Conservation (phyloP, 331 rosid genomes). For the Malus hybrid region DNA sequence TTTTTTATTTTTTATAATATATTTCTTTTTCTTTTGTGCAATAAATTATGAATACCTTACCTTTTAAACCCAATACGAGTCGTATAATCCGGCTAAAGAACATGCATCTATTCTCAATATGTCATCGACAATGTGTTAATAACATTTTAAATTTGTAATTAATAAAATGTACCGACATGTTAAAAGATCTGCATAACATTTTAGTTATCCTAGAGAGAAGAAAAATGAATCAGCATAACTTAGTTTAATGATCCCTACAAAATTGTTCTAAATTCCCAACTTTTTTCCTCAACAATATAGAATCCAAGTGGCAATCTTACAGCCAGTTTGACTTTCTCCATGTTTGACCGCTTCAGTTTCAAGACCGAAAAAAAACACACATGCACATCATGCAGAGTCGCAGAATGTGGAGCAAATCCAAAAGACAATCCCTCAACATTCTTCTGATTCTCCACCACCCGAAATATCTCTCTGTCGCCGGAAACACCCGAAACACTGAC, state of each 20-base stretch:
- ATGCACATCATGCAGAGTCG: background rate
- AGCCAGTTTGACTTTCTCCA: background rate
- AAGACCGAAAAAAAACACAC: background rate
- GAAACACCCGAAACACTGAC: background rate
- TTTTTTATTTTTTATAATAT: no score
- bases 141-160: no score
- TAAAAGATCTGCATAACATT: no score
- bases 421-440: background rate
- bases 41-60: background rate
- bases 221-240: background rate
- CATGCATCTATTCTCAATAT: no score
- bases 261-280: background rate
- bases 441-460: background rate
- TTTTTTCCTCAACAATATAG: background rate
- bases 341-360: background rate
- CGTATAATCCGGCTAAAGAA: background rate
- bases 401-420: background rate
- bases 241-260: background rate
- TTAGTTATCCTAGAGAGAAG: background rate
- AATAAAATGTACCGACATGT: background rate
- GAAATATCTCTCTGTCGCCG: background rate
- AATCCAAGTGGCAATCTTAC: conserved; percentile 4
- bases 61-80: background rate
- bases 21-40: background rate
- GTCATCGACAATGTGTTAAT: background rate